These are phyloP conservation scores for Globisporangium uncinulatum DNA, from an alignment of 352 stramenopile species.

Conservation along the genomic window DNA sequence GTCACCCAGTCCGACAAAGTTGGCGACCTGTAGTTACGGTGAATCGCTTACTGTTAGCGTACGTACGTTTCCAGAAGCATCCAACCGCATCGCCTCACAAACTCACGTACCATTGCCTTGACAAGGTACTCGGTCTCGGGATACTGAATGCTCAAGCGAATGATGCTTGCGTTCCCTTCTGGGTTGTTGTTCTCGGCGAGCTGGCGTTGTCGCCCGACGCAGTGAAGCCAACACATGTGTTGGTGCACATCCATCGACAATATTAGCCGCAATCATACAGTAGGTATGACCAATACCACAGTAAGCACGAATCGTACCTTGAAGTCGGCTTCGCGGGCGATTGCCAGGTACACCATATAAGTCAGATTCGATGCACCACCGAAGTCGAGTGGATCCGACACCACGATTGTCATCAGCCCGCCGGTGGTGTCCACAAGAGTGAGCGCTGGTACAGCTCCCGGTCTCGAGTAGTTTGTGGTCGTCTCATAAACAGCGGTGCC, in stretches of 20 bases:
- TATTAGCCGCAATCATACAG: neutral
- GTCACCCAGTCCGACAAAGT: constrained; percentile 29
- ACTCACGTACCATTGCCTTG: constrained; percentile 23
- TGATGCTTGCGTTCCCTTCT: constrained; percentile 12
- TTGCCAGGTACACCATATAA: constrained; percentile 21
- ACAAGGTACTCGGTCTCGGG: constrained; percentile 32
- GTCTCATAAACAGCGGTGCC: constrained; percentile 9
- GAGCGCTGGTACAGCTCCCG: constrained; percentile 20
- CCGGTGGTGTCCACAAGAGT: constrained; percentile 30
- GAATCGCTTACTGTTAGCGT: neutral
- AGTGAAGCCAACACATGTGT: too few species aligned
- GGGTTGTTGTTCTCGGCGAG: neutral
- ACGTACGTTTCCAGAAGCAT: neutral
- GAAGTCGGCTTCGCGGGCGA: constrained; percentile 1
- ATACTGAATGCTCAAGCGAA: constrained; percentile 30
- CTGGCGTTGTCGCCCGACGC: neutral
- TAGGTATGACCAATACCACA: neutral
- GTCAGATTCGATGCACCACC: constrained; percentile 32
- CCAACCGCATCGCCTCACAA: neutral
- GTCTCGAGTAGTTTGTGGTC: constrained; percentile 37
- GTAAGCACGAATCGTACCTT: neutral
- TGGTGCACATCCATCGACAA: neutral
- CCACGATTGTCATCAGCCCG: constrained; percentile 30
- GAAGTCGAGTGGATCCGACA: constrained; percentile 27
- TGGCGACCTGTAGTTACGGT: constrained; percentile 24